Evolutionary conservation across 1,284 basidiomycete species (phyloP), one percentile per base, ranked within the genome.

Genomic region (Ceraceosorus guamensis): DNA sequence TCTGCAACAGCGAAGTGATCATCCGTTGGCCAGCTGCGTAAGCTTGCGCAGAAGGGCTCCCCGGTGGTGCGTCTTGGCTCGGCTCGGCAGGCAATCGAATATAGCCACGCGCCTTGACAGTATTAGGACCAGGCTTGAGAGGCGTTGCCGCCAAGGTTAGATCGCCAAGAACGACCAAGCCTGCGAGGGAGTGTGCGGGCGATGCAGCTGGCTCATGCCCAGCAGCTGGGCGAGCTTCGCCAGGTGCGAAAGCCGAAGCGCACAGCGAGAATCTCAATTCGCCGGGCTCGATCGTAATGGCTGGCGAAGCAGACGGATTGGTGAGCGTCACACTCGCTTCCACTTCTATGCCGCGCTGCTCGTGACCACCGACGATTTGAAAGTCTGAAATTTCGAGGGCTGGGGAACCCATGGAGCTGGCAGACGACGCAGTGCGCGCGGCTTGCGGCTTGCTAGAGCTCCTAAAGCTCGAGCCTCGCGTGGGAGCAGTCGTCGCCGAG

Each of bases 1-100:
- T 64, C 53, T 70, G 62, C 35, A 70, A 57, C 1, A 70, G 59
- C 30, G 54, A 60, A 11, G 61, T 52, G 34, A 70, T 59, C 13
- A 63, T 44, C 2, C 53, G 53, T 10, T 55, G 8, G 32, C 66
- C 62, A 7, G 60, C 61, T 11, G 44, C 51, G 44, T 57, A 57
- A 11, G 55, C 37, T 31, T 48, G 39, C 24, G 56, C 50, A 10
- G 47, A 54, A 41, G 46, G n/a, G 0, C 44, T 32, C 7, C 52
- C 53, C 1, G 32, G 4, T 33, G 13, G 14, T 6, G 53, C 11
- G 39, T 16, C 30, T 24, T n/a, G 2, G 10, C 3, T 24, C 24
- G 52, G 33, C 48, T 33, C 24, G 56, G 67, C 24, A 59, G 55
- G 34, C 4, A 58, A 6, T 10, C 32, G 4, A 10, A 58, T 48